phyloP scores from a whole-genome alignment of 169 alveolate species.

The Plasmodium chabaudi region DNA sequence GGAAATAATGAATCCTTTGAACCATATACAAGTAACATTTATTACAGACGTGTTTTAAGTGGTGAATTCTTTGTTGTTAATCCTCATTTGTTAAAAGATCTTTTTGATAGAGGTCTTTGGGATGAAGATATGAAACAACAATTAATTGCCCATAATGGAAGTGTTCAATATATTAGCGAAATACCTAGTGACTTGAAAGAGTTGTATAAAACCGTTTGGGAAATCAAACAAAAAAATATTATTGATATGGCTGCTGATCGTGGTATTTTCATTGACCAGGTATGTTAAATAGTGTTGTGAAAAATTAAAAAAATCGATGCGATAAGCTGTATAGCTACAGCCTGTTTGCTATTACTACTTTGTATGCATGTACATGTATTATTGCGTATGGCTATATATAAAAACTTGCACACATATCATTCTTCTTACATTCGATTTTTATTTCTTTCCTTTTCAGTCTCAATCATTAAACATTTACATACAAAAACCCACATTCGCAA shows the following conservation, averaged over 20 bases:
- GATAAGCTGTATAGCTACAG: too few species aligned
- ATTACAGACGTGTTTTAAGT: conserved; percentile 97
- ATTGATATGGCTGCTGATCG: conserved; percentile 98
- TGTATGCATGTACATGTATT: not conserved
- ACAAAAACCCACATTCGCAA: conserved; percentile 95
- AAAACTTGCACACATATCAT: not conserved
- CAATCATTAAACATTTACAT: conserved; percentile 97
- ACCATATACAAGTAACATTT: conserved; percentile 98
- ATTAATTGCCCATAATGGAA: conserved; percentile 96
- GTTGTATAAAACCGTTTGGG: conserved; percentile 98
- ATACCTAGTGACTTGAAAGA: conserved; percentile 95
- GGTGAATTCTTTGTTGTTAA: conserved; percentile 98
- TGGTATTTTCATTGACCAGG: conserved; percentile 92
- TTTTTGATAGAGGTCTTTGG: conserved; percentile 96
- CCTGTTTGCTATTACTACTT: too few species aligned
- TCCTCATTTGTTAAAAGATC: conserved; percentile 97
- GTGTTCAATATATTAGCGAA: conserved; percentile 92
- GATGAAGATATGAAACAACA: conserved; percentile 93
- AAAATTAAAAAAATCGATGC: too few species aligned
- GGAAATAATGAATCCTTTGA: conserved; percentile 99
- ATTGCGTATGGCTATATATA: not conserved
- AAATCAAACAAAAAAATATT: conserved; percentile 96
- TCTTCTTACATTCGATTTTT: conserved; percentile 10
- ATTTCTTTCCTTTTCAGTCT: conserved; percentile 84
- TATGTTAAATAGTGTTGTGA: not conserved